Conservation (phyloP, 306 rosid genomes). For the Argentina anserina region DNA sequence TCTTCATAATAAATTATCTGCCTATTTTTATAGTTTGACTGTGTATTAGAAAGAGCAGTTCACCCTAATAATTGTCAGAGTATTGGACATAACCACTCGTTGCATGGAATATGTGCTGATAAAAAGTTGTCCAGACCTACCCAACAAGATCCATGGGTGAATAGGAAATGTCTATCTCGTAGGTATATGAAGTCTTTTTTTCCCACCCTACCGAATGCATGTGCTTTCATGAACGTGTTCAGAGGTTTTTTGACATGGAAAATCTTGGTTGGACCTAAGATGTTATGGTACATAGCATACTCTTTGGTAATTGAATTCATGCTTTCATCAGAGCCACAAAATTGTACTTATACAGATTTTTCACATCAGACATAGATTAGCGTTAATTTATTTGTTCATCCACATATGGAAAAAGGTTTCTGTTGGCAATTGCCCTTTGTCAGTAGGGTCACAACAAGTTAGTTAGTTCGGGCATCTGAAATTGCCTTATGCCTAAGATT, state of each 20-base stretch:
- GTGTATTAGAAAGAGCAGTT: neutral
- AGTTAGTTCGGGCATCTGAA: neutral
- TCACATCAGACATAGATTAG: neutral
- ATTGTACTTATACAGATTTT: neutral
- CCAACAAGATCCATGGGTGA: neutral
- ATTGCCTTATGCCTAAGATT: constrained; percentile 9
- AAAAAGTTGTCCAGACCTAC: neutral
- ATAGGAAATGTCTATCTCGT: neutral
- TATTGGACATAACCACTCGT: neutral
- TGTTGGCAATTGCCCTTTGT: constrained; percentile 2
- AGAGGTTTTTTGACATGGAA: neutral
- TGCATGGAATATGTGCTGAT: neutral
- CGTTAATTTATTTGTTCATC: neutral
- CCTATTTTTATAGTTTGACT: neutral
- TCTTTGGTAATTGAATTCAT: neutral
- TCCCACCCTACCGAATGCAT: neutral
- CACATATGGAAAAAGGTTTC: neutral
- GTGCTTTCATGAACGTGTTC: neutral
- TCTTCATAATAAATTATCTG: neutral
- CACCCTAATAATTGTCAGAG: neutral
- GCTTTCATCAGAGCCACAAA: neutral
- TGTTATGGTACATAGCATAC: neutral
- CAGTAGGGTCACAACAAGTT: neutral
- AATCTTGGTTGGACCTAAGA: neutral
- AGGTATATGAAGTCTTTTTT: neutral